Base-by-base conservation (phyloP, 1,284 basidiomycete genomes). In the Cutaneotrichosporon curvatum region DNA sequence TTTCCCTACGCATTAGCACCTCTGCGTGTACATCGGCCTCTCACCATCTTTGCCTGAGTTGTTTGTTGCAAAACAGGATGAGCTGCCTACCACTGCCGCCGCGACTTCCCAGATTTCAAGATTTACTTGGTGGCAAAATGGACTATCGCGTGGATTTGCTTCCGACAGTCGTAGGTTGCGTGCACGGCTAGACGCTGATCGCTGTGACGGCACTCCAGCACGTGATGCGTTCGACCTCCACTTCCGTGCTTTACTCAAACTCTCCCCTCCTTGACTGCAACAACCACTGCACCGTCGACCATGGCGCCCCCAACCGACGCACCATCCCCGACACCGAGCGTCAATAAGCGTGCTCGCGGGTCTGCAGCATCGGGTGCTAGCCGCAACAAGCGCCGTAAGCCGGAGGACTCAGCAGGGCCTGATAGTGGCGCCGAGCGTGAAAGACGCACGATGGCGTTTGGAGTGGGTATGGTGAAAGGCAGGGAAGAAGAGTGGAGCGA, bases 1-100 rank as follows among this genome's bases (percentile, higher is more conserved):
- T 84, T 92, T n/a, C 83, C 87, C 92, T 91, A 47, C 15, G n/a
- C n/a, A n/a, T n/a, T n/a, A 41, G 53, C 22, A 50, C 48, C 25
- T 42, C 16, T n/a, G 3, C 23, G 10, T 12, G 4, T 5, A 2
- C 10, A 25, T 33, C 25, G 25, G 8, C 12, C 8, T 12, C 42
- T 44, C 35, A 44, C 42, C 42, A 44, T 44, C 4, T 18, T 37
- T 22, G 19, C 12, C 20, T 21, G 22, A 23, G 22, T 14, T 22
- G 40, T 41, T 21, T n/a, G n/a, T n/a, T n/a, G n/a, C n/a, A n/a
- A n/a, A n/a, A n/a, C n/a, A n/a, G n/a, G n/a, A n/a, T n/a, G n/a
- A n/a, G n/a, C n/a, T n/a, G n/a, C n/a, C n/a, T n/a, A n/a, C n/a
- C n/a, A n/a, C n/a, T n/a, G n/a, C n/a, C n/a, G n/a, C n/a, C n/a